A percentile compares a stretch with the other conserved stretches of the same genome.
phyloP scores from a whole-genome alignment of 2,329 filamentous ascomycete genomes.

The Hymenoscyphus scutula region DNA sequence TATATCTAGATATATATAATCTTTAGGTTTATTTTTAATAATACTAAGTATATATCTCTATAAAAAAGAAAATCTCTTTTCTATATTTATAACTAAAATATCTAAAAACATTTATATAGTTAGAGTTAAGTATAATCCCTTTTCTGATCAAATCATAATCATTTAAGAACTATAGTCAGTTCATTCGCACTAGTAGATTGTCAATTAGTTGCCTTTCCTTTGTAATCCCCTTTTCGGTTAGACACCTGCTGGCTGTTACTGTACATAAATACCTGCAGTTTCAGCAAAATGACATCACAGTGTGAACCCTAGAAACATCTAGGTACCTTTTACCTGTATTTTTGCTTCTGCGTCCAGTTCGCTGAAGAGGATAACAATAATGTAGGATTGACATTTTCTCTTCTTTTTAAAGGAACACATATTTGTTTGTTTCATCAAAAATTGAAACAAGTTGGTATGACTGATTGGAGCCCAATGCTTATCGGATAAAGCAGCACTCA shows the following conservation, averaged over 20 bases:
- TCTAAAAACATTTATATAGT: too few species aligned
- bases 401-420: background rate
- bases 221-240: background rate
- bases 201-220: too few species aligned
- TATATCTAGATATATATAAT: too few species aligned
- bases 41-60: too few species aligned
- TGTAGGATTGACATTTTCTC: background rate
- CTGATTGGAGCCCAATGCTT: background rate
- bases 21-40: too few species aligned
- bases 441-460: background rate
- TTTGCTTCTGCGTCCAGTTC: background rate
- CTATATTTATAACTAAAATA: too few species aligned
- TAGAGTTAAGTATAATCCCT: too few species aligned
- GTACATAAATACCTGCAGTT: background rate
- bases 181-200: too few species aligned
- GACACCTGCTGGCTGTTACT: too few species aligned
- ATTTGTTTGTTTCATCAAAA: background rate
- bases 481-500: background rate
- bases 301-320: background rate
- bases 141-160: too few species aligned
- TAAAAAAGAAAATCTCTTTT: too few species aligned
- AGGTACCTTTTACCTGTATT: background rate
- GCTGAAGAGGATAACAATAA: background rate
- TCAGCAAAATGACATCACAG: background rate
- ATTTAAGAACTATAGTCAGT: too few species aligned